Base-by-base conservation (phyloP, 495 filamentous ascomycete genomes). In the Aspergillus funiculosus region DNA sequence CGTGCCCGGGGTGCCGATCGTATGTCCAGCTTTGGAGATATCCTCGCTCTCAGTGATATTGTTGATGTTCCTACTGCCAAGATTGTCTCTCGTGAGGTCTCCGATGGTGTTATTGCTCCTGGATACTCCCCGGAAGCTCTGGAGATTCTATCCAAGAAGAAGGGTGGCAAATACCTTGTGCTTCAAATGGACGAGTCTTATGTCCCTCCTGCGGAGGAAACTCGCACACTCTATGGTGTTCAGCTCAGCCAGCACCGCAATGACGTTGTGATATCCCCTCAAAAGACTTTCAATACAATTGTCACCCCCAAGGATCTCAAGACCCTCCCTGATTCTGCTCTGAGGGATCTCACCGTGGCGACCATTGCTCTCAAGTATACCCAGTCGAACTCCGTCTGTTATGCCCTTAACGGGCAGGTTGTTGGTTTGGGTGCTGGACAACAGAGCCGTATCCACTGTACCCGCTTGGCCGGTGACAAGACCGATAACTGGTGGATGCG, bases 401-500 rank as follows among this genome's bases (percentile, higher is more conserved):
- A 96, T 62, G 89, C 92, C 31, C 80, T 91, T 46, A 87, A 95
- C 53, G 92, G 92, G 11, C 94, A 97, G 66, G 75, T 95, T 63
- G 80, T 98, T 53, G 92, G 92, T 38, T 78, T 98, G 32, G 92
- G 94, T 51, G 92, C 92, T 39, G 92, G 92, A 39, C 92, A 98
- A 68, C 92, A 98, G 71, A 91, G 86, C 49, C 82, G 92, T 53
- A 98, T 98, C 56, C 94, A 97, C 76, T 97, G 94, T 76, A 98
- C 92, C 19, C 83, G 92, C 50, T 78, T 98, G 30, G 92, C 92
- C n/a, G 92, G 94, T 51, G 92, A 95, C 72, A 98, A 98, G 75
- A 87, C 89, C 37, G 92, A 98, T 67, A 94, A 91, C 75, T 98
- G 92, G 92, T 98, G 92, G 92, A 82, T 97, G 71, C 83, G 92